These are phyloP conservation scores for Hyaloscypha bicolor DNA, from an alignment of 495 filamentous ascomycete genomes.

Conservation along the genomic window DNA sequence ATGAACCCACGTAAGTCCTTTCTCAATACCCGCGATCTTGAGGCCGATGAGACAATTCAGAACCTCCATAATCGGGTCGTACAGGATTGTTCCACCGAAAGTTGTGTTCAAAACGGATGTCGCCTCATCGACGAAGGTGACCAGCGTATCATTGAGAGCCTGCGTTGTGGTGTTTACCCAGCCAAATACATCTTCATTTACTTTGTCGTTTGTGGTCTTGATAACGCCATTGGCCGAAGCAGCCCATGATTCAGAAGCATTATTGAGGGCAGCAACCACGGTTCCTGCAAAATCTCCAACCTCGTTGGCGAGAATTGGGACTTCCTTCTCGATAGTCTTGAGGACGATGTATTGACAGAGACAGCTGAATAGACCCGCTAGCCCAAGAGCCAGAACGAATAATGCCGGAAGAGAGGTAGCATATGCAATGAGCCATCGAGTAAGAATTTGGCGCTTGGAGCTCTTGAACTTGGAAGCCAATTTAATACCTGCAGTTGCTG, in stretches of 20 bases:
- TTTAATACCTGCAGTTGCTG: conserved; percentile 70
- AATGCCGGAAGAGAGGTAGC: conserved; percentile 81
- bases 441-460: conserved; percentile 66
- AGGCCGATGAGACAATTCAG: conserved; percentile 76
- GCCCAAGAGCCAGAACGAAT: conserved; percentile 80
- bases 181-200: conserved; percentile 84
- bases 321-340: conserved; percentile 68
- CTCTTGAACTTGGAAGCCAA: conserved; percentile 68
- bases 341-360: conserved; percentile 85
- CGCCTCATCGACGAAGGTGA: conserved; percentile 75
- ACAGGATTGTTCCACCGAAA: conserved; percentile 80
- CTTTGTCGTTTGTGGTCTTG: conserved; percentile 61
- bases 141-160: conserved; percentile 84
- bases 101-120: conserved; percentile 67
- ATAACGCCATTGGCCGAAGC: conserved; percentile 75
- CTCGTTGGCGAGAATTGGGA: conserved; percentile 73
- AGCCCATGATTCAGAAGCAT: conserved; percentile 78
- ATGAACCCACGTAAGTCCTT: conserved; percentile 85
- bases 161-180: conserved; percentile 84
- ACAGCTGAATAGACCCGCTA: conserved; percentile 84
- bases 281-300: conserved; percentile 82
- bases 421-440: conserved; percentile 87
- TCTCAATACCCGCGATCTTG: conserved; percentile 74
- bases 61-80: conserved; percentile 70
- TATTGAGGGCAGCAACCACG: conserved; percentile 71